Conservation (phyloP, 306 rosid species). For the Gleditsia sinensis region DNA sequence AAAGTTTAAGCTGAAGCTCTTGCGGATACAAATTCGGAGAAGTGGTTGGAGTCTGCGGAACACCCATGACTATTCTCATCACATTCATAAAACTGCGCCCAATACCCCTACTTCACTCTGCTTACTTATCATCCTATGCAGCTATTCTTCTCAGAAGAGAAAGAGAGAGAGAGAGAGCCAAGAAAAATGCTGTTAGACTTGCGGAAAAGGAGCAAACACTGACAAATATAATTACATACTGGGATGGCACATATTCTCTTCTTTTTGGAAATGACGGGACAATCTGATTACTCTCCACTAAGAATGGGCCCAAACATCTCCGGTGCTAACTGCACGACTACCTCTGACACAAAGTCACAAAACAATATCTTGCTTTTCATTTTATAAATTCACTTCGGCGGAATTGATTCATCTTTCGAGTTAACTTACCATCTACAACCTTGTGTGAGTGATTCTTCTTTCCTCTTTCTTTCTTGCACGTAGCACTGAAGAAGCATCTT, state of each 20-base stretch:
- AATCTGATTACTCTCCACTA: constrained; percentile 50
- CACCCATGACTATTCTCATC: constrained; percentile 55
- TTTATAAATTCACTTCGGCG: too few relatives aligned
- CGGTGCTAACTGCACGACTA: neutral
- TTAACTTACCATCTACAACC: too few relatives aligned
- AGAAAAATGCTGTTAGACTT: neutral
- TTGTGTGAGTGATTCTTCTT: too few relatives aligned
- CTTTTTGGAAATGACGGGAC: constrained; percentile 46
- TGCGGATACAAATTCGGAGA: constrained; percentile 70
- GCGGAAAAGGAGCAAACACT: neutral
- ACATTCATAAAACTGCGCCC: neutral
- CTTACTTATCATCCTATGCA: too few relatives aligned
- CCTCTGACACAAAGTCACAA: too few relatives aligned
- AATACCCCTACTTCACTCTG: neutral
- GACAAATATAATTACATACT: too few relatives aligned
- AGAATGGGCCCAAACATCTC: neutral
- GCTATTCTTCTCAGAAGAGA: too few relatives aligned
- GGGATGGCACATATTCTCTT: constrained; percentile 7
- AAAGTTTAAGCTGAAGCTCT: constrained; percentile 80
- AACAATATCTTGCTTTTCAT: neutral
- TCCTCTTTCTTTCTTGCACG: neutral
- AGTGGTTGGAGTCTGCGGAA: constrained; percentile 51
- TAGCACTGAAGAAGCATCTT: neutral
- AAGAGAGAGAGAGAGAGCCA: too few relatives aligned
- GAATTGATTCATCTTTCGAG: neutral